phyloP scores from a whole-genome alignment of 352 stramenopile species.

The Phytophthora ohioensis region DNA sequence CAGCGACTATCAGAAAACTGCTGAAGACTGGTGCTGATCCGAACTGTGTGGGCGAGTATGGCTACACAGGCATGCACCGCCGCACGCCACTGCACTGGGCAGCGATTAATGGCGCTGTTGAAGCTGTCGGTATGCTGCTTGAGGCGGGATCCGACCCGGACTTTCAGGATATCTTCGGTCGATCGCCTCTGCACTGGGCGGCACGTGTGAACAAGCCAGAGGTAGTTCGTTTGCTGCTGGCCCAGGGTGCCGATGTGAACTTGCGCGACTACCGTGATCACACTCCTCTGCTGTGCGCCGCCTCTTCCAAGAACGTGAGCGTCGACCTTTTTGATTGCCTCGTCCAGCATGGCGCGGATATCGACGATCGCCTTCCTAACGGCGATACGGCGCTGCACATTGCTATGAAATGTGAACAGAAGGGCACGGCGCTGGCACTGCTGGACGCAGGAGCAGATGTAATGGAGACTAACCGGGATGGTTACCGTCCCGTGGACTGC shows the following conservation, averaged over 20 bases:
- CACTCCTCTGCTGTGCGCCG: slow-evolving; percentile 74
- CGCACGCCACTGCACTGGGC: slow-evolving; percentile 80
- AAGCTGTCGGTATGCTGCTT: slow-evolving; percentile 58
- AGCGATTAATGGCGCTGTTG: slow-evolving; percentile 59
- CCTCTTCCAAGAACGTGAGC: slow-evolving; percentile 59
- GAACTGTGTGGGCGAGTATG: slow-evolving; percentile 76
- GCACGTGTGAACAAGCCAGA: slow-evolving; percentile 62
- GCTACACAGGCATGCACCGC: slow-evolving; percentile 71
- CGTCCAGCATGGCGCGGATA: slow-evolving; percentile 59
- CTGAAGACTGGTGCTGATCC: slow-evolving; percentile 60
- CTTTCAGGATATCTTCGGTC: slow-evolving; percentile 70
- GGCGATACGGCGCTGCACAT: slow-evolving; percentile 81
- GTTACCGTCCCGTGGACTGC: slow-evolving; percentile 77
- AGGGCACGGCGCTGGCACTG: slow-evolving; percentile 67
- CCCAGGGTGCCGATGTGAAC: slow-evolving; percentile 60
- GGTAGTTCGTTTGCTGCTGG: slow-evolving; percentile 60
- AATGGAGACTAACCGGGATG: slow-evolving; percentile 74
- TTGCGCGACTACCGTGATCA: slow-evolving; percentile 65
- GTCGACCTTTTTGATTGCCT: slow-evolving; percentile 65
- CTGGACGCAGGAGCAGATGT: slow-evolving; percentile 64
- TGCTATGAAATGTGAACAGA: slow-evolving; percentile 76
- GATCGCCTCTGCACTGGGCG: slow-evolving; percentile 76
- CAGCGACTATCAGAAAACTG: slow-evolving; percentile 46
- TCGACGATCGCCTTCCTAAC: slow-evolving; percentile 73
- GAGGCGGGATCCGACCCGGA: slow-evolving; percentile 69